Percentiles rank a stretch among this genome's conserved stretches.
These are phyloP conservation scores for Lipomyces yamadae DNA, from an alignment of 805 yeast species.

Conservation along the genomic window DNA sequence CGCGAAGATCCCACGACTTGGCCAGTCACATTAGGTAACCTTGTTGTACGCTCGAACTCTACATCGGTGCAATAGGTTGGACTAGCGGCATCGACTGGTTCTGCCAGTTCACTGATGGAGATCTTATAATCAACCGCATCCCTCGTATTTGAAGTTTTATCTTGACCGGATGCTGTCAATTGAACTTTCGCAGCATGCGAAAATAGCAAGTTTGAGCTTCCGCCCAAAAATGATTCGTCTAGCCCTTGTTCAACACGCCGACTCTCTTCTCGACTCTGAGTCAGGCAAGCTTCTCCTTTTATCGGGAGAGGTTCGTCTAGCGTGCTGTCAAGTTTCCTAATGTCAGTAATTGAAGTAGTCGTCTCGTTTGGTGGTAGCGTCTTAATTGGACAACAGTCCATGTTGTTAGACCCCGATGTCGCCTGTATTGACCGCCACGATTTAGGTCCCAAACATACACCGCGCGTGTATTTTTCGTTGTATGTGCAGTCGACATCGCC, in stretches of 20 bases:
- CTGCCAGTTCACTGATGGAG: too few relatives aligned
- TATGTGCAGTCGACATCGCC: constrained; percentile 9
- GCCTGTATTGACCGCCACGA: constrained; percentile 1
- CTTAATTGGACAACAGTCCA: not conserved
- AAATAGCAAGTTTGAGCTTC: not conserved
- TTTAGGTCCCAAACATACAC: constrained; percentile 4
- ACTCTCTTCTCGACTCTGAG: not conserved
- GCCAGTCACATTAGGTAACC: not conserved
- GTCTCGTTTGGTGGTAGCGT: not conserved
- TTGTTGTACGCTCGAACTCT: constrained; percentile 5
- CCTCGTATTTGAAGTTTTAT: not conserved
- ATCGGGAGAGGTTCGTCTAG: not conserved
- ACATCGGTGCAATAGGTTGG: too few relatives aligned
- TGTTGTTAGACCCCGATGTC: not conserved
- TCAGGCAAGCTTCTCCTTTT: not conserved
- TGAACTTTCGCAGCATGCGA: constrained; percentile 2
- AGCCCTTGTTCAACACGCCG: not conserved
- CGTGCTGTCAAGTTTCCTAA: constrained; percentile 11
- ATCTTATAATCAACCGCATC: too few relatives aligned
- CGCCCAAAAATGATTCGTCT: not conserved
- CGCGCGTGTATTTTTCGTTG: constrained; percentile 16
- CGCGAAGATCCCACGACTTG: not conserved
- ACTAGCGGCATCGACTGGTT: too few relatives aligned
- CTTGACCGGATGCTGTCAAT: not conserved
- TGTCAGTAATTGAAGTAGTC: constrained; percentile 7